Evolutionary conservation across 2,329 filamentous ascomycete genomes (phyloP).

Genomic region (Stagonosporopsis cucurbitacearum): DNA sequence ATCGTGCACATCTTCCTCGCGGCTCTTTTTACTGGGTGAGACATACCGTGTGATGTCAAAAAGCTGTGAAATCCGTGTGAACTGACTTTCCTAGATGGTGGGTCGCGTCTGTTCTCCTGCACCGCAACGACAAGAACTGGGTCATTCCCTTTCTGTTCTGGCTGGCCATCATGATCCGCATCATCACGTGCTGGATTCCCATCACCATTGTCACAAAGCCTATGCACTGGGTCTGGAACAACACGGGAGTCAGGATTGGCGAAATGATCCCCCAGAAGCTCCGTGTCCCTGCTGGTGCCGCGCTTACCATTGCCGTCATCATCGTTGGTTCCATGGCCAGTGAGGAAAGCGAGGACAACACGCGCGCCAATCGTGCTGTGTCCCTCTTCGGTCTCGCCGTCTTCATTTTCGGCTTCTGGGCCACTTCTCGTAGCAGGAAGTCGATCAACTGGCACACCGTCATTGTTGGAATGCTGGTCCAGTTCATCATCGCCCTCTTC

Average conservation of each 20-base stretch:
- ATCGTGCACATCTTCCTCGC: constrained; percentile 52
- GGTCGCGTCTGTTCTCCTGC: constrained; percentile 76
- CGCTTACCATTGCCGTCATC: constrained; percentile 72
- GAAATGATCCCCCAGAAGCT: constrained; percentile 70
- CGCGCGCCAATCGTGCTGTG: constrained; percentile 77
- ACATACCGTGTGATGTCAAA: constrained; percentile 11
- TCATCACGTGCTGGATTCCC: constrained; percentile 77
- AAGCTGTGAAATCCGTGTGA: constrained; percentile 7
- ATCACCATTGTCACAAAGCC: constrained; percentile 70
- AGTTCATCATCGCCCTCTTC: constrained; percentile 88
- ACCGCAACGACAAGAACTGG: constrained; percentile 78
- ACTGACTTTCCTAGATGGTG: constrained; percentile 65
- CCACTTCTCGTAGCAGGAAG: constrained; percentile 73
- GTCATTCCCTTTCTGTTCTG: constrained; percentile 83
- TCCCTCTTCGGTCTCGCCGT: constrained; percentile 80
- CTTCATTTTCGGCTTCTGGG: constrained; percentile 71
- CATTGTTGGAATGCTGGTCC: constrained; percentile 84
- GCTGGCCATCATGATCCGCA: constrained; percentile 73
- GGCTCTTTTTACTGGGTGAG: constrained; percentile 61
- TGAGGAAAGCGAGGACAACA: constrained; percentile 75
- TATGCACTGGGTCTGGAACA: constrained; percentile 71
- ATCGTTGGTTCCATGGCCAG: constrained; percentile 80
- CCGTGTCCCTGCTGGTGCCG: constrained; percentile 67
- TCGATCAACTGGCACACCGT: constrained; percentile 62
- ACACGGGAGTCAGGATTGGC: constrained; percentile 66